phyloP scores from a whole-genome alignment of 768 basidiomycete genomes.

The Mycena albidolilacea region DNA sequence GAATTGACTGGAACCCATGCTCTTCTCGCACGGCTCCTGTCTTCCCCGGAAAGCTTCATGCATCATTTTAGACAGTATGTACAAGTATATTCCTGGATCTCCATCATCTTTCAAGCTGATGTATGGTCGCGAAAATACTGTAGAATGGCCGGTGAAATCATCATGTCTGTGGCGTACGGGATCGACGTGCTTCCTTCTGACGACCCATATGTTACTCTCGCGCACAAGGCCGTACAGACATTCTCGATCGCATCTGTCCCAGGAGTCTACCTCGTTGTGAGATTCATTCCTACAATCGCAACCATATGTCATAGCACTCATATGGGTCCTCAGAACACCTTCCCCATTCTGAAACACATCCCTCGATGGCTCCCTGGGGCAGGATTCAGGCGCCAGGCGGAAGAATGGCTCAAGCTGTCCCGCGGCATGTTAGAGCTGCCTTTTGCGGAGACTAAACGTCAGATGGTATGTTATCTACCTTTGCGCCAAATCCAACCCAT shows the following conservation, averaged over 20 bases:
- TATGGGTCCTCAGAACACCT: background rate
- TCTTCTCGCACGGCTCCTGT: too few species aligned
- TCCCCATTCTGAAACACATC: constrained; percentile 42
- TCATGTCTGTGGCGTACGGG: constrained; percentile 51
- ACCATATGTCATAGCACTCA: background rate
- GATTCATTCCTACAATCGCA: constrained; percentile 10
- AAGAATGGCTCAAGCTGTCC: constrained; percentile 48
- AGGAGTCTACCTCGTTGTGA: constrained; percentile 50
- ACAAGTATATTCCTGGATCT: background rate
- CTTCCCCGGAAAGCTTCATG: too few species aligned
- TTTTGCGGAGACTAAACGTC: constrained; percentile 50
- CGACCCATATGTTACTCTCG: constrained; percentile 51
- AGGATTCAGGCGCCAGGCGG: constrained; percentile 57
- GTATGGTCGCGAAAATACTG: background rate
- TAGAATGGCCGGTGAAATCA: constrained; percentile 47
- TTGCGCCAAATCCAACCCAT: background rate
- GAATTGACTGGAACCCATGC: too few species aligned
- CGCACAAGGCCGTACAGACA: constrained; percentile 41
- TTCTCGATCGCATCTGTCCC: constrained; percentile 46
- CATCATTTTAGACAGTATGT: background rate
- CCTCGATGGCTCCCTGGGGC: constrained; percentile 62
- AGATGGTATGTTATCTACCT: constrained; percentile 46
- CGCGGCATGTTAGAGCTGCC: constrained; percentile 57
- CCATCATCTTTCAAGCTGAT: too few species aligned
- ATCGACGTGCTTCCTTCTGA: constrained; percentile 46